Base-by-base conservation (phyloP, 805 yeast genomes). In the Candida sakaeoensis region DNA sequence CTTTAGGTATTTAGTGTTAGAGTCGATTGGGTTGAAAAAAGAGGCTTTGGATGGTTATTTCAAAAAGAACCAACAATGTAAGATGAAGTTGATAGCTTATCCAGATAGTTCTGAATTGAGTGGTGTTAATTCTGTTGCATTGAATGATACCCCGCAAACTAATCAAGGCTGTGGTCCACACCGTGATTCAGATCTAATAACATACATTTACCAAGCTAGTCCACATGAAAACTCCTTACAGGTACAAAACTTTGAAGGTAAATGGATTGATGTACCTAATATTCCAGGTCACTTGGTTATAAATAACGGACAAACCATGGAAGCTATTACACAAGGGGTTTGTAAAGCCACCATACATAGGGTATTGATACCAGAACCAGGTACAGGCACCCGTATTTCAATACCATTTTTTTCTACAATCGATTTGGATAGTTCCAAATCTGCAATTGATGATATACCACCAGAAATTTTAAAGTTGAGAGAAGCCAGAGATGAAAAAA, bases 161-260 rank as follows among this genome's bases (percentile, higher is more conserved):
- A 52, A 46, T 17, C 81, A 75, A 48, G 84, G 83, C 0, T 75
- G 71, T 13, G 85, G 85, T 1, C 81, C 84, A 3, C 88, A 82
- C 51, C 70, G 84, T 42, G 89, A 82, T 50, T 75, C 80, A 3
- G 84, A 79, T 40, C 65, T 80, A 50, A 51, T 80, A 21, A 80
- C 85, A 0, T 77, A 68, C 52, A 77, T 81, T 9, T 74, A 70
- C 47, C 85, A 80, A 50, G 84, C 79, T 8, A 62, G 75, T 1
- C 61, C 57, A 12, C 76, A 71, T 41, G 24, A 41, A 8, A 67
- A 75, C 27, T 77, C 82, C 1, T 60, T 79, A 26, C 80, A 79
- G 48, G 82, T 77, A 8, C 73, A 75, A 43, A 73, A 74, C 44
- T 67, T 71, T 44, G 68, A 72, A 36, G 82, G 82, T 8, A 57